Conservation (phyloP, 2,329 filamentous ascomycete species). For the Didymella arachidicola region DNA sequence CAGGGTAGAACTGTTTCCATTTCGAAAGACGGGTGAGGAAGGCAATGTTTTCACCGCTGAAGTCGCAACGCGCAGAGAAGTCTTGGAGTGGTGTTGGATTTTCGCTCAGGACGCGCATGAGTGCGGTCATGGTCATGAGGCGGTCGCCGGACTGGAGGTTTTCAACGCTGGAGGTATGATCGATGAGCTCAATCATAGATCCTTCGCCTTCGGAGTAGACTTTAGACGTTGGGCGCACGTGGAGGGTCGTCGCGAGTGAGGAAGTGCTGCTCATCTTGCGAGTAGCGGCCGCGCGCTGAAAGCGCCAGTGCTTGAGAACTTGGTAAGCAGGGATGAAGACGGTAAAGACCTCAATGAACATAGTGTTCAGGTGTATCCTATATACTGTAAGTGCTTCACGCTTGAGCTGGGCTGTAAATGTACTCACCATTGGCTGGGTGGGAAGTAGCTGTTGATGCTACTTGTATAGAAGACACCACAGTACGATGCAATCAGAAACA, state of each 20-base stretch:
- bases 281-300: conserved; percentile 3
- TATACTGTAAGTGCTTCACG: neutral
- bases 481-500: conserved; percentile 32
- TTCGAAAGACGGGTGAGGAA: conserved; percentile 20
- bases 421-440: conserved; percentile 29
- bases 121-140: conserved; percentile 21
- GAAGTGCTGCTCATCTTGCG: conserved; percentile 1
- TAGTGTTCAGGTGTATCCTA: conserved; percentile 30
- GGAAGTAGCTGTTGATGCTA: conserved; percentile 26
- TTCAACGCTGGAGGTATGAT: conserved; percentile 7
- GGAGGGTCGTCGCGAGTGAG: conserved; percentile 8
- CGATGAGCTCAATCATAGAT: conserved; percentile 19
- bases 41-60: conserved; percentile 29
- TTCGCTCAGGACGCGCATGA: conserved; percentile 23
- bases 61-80: conserved; percentile 27
- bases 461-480: conserved; percentile 22
- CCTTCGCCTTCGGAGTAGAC: conserved; percentile 1
- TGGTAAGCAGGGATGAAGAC: conserved; percentile 29
- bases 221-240: conserved; percentile 1
- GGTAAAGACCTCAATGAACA: conserved; percentile 29
- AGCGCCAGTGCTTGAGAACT: conserved; percentile 22
- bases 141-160: conserved; percentile 11
- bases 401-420: neutral
- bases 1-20: conserved; percentile 13
- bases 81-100: conserved; percentile 24